A percentile compares a stretch with the other conserved stretches of the same genome.
These are phyloP conservation scores for Arbutus unedo DNA, from an alignment of 148 eudicot species.

Conservation along the genomic window DNA sequence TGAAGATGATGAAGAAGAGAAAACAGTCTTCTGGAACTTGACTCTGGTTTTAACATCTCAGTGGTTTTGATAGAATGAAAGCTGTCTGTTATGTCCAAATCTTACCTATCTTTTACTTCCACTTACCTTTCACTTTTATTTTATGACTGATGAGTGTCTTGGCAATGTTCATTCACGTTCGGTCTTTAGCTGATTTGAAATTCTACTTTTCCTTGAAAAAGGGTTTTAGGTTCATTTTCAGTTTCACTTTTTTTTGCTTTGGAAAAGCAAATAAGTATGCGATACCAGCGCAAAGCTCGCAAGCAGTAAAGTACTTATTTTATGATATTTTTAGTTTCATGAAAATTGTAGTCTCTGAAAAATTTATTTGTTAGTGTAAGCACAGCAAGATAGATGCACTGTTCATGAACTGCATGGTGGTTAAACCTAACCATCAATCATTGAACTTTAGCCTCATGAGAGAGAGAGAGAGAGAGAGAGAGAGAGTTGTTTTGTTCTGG, in stretches of 20 bases:
- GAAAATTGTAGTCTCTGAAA: not conserved
- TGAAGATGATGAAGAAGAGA: slow-evolving; percentile 27
- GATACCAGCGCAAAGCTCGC: slow-evolving; percentile 18
- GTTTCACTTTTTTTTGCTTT: slow-evolving; percentile 32
- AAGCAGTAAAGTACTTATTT: slow-evolving; percentile 6
- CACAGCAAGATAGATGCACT: not conserved
- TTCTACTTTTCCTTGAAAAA: slow-evolving; percentile 41
- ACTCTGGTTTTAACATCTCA: slow-evolving; percentile 15
- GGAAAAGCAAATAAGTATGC: slow-evolving; percentile 24
- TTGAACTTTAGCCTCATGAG: not conserved
- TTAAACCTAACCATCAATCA: not conserved
- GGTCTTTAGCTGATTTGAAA: slow-evolving; percentile 37
- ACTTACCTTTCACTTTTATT: slow-evolving; percentile 25
- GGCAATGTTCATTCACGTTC: slow-evolving; percentile 35
- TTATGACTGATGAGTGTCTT: slow-evolving; percentile 23
- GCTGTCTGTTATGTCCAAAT: slow-evolving; percentile 1
- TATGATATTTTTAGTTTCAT: not conserved
- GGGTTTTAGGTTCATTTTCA: slow-evolving; percentile 12
- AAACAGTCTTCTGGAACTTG: slow-evolving; percentile 11
- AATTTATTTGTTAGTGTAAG: not conserved
- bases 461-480: slow-evolving; percentile 2
- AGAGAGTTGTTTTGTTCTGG: not conserved
- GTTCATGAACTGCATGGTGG: not conserved
- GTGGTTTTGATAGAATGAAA: slow-evolving; percentile 14
- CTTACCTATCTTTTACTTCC: slow-evolving; percentile 9